Evolutionary conservation across 2,329 filamentous ascomycete species (phyloP).

Genomic region (Pseudocercospora pini-densiflorae): DNA sequence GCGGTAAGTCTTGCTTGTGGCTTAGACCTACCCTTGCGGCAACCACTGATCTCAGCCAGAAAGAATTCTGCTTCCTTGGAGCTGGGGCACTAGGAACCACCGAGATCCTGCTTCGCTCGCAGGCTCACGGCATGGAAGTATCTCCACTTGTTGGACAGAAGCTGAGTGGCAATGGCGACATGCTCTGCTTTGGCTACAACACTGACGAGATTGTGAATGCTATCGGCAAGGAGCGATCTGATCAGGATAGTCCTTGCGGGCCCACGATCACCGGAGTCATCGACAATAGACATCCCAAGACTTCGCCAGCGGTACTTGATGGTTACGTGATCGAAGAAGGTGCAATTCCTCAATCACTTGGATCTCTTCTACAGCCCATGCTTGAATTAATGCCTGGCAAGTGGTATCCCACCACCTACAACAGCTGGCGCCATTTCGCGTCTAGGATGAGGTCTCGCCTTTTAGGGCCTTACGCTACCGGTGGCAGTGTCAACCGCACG

Average conservation of each 20-base stretch:
- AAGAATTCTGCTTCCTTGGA: slow-evolving; percentile 68
- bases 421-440: not conserved
- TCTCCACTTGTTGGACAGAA: not conserved
- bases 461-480: not conserved
- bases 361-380: not conserved
- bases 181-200: slow-evolving; percentile 10
- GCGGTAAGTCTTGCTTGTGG: not conserved
- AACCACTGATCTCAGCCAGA: slow-evolving; percentile 30
- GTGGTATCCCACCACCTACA: slow-evolving; percentile 43
- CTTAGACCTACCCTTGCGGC: not conserved
- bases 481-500: slow-evolving; percentile 4
- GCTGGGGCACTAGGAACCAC: slow-evolving; percentile 69
- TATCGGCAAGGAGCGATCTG: not conserved
- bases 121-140: slow-evolving; percentile 53
- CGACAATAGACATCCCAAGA: slow-evolving; percentile 8
- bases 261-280: slow-evolving; percentile 8
- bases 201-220: slow-evolving; percentile 7
- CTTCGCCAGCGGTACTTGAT: not conserved
- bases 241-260: not conserved
- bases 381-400: not conserved
- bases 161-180: slow-evolving; percentile 8
- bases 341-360: not conserved
- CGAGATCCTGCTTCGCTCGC: slow-evolving; percentile 53
- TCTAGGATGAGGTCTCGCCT: not conserved
- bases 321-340: slow-evolving; percentile 9